A percentile compares a stretch with the other conserved stretches of the same genome.
These are phyloP conservation scores for Acacia confusa DNA, from an alignment of 306 rosid species.

Conservation along the genomic window DNA sequence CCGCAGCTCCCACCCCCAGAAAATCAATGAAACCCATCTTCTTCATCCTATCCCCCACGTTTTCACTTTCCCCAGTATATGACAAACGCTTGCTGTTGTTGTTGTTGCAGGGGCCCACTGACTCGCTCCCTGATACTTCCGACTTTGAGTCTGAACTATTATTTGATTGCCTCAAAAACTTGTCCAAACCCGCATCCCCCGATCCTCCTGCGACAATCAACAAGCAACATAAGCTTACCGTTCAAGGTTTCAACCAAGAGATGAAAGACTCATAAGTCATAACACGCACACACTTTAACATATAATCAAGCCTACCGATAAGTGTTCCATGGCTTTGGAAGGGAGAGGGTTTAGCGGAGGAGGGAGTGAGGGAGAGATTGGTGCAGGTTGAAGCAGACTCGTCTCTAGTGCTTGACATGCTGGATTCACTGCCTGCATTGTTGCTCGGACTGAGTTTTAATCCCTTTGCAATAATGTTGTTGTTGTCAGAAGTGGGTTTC, in stretches of 20 bases:
- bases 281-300: not conserved
- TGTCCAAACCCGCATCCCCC: constrained; percentile 27
- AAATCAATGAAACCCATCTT: constrained; percentile 75
- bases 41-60: constrained; percentile 27
- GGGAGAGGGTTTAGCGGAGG: not conserved
- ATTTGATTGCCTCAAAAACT: constrained; percentile 53
- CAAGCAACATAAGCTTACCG: not conserved
- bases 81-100: constrained; percentile 44
- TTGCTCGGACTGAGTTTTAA: constrained; percentile 30
- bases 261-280: not conserved
- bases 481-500: constrained; percentile 32
- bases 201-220: not conserved
- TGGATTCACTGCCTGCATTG: constrained; percentile 55
- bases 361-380: constrained; percentile 54
- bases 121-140: constrained; percentile 70
- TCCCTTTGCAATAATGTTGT: constrained; percentile 25
- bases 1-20: constrained; percentile 78
- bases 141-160: constrained; percentile 77
- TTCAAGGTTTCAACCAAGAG: not conserved
- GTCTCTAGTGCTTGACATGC: constrained; percentile 57
- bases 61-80: constrained; percentile 43
- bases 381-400: constrained; percentile 74
- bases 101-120: constrained; percentile 56
- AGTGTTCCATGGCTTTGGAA: constrained; percentile 33
- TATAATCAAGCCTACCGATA: constrained; percentile 36